Evolutionary conservation across 192 early-diverging fungal genomes (phyloP).

Genomic region (Coemansia sp.): DNA sequence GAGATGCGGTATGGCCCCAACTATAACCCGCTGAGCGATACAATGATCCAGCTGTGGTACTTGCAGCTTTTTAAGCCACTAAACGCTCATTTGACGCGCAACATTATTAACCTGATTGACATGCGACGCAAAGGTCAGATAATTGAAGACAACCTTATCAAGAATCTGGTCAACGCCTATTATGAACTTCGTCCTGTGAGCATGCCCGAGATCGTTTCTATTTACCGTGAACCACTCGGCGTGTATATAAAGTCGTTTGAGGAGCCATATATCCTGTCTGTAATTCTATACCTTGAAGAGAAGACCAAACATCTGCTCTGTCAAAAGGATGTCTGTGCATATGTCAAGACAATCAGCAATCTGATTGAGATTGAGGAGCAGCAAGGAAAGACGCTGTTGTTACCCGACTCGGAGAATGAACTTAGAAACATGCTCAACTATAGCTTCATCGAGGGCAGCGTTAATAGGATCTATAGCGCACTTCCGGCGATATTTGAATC

Average conservation of each 20-base stretch:
- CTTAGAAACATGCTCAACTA: not conserved
- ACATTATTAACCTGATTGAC: not conserved
- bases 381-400: not conserved
- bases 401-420: not conserved
- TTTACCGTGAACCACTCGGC: conserved; percentile 1
- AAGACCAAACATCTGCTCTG: not conserved
- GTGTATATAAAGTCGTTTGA: not conserved
- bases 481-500: not conserved
- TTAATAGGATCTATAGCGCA: not conserved
- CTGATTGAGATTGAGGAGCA: not conserved
- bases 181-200: not conserved
- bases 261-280: not conserved
- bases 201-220: not conserved
- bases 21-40: not conserved
- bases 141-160: not conserved
- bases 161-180: not conserved
- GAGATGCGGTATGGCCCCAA: not conserved
- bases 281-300: not conserved
- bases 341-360: not conserved
- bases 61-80: not conserved
- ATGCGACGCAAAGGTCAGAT: not conserved
- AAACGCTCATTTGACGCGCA: not conserved
- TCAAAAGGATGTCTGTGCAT: not conserved
- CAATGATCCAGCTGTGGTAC: conserved; percentile 7
- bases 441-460: not conserved